Conservation (phyloP, 257 asterid species). For the Echium plantagineum region DNA sequence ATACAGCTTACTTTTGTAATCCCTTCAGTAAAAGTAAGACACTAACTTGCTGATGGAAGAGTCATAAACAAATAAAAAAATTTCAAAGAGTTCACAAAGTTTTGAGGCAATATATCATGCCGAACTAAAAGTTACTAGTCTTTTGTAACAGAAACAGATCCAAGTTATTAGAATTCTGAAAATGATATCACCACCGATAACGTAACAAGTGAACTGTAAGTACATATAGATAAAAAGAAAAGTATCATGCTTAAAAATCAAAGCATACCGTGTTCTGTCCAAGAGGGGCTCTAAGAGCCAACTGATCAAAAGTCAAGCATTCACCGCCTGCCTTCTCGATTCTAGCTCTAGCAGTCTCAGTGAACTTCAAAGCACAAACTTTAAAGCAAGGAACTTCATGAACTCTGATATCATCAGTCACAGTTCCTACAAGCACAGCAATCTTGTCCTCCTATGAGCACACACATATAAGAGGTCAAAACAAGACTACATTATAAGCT, state of each 20-base stretch:
- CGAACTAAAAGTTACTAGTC: too few relatives aligned
- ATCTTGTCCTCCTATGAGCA: conserved; percentile 55
- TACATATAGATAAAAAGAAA: not conserved
- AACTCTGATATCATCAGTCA: conserved; percentile 60
- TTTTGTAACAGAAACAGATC: too few relatives aligned
- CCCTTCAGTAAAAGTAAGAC: too few relatives aligned
- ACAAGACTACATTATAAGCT: too few relatives aligned
- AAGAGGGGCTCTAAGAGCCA: conserved; percentile 89
- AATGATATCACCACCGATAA: too few relatives aligned
- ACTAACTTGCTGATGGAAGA: too few relatives aligned
- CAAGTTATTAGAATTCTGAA: too few relatives aligned
- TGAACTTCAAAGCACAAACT: conserved; percentile 75
- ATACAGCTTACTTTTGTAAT: too few relatives aligned
- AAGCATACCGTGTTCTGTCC: conserved; percentile 78
- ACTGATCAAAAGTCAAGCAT: conserved; percentile 86
- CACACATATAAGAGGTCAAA: not conserved
- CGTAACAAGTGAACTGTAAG: not conserved
- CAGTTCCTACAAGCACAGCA: conserved; percentile 74
- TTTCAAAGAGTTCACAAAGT: too few relatives aligned
- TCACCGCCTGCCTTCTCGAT: conserved; percentile 96
- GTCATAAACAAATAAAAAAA: too few relatives aligned
- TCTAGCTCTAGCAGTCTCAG: conserved; percentile 86
- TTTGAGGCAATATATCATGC: too few relatives aligned
- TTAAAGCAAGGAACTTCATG: conserved; percentile 65
- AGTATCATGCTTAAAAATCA: not conserved